Conservation (phyloP, 495 filamentous ascomycete genomes). For the Penicillium lividum region DNA sequence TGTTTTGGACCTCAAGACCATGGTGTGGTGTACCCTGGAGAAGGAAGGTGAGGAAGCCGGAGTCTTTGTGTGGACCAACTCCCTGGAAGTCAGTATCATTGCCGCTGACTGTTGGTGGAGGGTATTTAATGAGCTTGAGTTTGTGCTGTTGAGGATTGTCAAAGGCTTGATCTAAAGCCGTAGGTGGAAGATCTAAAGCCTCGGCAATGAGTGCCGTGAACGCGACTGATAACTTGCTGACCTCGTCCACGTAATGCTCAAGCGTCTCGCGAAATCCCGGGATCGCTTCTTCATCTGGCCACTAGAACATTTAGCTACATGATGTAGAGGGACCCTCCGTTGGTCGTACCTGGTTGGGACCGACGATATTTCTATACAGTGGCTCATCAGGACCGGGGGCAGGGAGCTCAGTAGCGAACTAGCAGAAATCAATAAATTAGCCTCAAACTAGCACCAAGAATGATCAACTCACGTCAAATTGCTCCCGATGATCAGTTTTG, state of each 20-base stretch:
- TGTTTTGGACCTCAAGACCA: constrained; percentile 90
- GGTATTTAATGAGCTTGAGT: constrained; percentile 89
- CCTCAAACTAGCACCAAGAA: neutral
- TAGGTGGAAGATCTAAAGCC: constrained; percentile 70
- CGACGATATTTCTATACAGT: constrained; percentile 75
- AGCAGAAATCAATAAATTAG: neutral
- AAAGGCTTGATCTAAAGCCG: constrained; percentile 74
- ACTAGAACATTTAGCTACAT: constrained; percentile 45
- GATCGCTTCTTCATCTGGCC: constrained; percentile 69
- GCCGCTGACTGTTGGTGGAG: constrained; percentile 37
- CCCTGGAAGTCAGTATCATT: constrained; percentile 46
- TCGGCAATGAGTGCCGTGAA: constrained; percentile 90
- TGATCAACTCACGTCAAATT: constrained; percentile 76
- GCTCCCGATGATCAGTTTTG: constrained; percentile 63
- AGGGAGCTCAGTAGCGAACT: constrained; percentile 64
- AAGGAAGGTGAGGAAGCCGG: constrained; percentile 82
- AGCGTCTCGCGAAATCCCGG: constrained; percentile 71
- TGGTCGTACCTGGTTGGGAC: constrained; percentile 61
- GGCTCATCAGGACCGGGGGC: constrained; percentile 64
- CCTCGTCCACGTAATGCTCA: constrained; percentile 72
- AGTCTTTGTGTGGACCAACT: constrained; percentile 93
- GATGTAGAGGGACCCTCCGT: neutral
- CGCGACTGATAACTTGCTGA: constrained; percentile 66
- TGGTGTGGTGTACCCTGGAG: constrained; percentile 79
- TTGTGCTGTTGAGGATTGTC: constrained; percentile 82